Evolutionary conservation across 1,139 yeast genomes (phyloP), one percentile per base, ranked within the genome.

Genomic region (Citeromyces hawaiiensis): DNA sequence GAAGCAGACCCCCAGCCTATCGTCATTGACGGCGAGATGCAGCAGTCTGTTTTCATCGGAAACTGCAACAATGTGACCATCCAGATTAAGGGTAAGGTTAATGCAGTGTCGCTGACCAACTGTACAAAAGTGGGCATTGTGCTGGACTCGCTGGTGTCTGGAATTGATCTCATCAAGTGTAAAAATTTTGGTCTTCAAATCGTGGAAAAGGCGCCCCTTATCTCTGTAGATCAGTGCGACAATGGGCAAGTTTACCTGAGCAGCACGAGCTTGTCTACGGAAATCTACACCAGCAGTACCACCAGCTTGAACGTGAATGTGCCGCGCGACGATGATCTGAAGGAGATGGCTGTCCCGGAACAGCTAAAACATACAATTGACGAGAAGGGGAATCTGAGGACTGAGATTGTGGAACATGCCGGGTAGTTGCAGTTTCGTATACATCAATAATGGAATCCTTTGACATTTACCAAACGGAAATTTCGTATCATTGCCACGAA

Each of bases 1-100:
- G 82, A 80, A 38, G 72, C 72, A 47, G 64, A 62, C 34, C 66
- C 69, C 39, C 70, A 66, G 41, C 64, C 71, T 11, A 69, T 88
- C 48, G 69, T 70, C 32, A 68, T 91, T 44, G 87, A 83, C 25
- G 93, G 82, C 27, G 85, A 80, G 50, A 79, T 80, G 72, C 79
- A 80, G 49, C 97, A 93, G 56, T 83, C 94, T 27, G 78, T 93
- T 13, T 87, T 83, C 55, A 80, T 93, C 49, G 94, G 94, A 42
- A 78, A 81, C 51, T 85, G 95, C 62, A 55, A 57, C 34, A 80
- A 80, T 44, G 64, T 75, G 37, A 79, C 95, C 10, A 63, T 93
- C 43, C 93, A 83, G 57, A 67, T 93, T 54, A 80, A 76, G 59
- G 98, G 98, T 45, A 91, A 91, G 57, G 86, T 87, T 43, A 88